Base-by-base conservation (phyloP, 1,284 basidiomycete genomes). In the Singerocomus rubriflavus region DNA sequence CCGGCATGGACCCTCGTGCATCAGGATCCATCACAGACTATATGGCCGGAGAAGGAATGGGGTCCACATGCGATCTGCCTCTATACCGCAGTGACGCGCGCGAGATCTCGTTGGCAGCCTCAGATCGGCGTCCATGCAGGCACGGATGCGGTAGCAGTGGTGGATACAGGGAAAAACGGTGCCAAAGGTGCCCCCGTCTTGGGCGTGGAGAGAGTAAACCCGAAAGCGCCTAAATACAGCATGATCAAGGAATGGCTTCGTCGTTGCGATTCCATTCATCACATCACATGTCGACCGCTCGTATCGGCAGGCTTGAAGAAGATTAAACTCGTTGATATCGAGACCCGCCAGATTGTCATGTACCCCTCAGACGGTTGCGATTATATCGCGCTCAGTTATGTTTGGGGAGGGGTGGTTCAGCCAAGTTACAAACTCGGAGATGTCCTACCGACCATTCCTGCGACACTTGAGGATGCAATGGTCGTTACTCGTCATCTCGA, bases 1-100 rank as follows among this genome's bases (percentile, higher is more conserved):
- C 27, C 46, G 25, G 17, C 27, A 30, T 48, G 45, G 46, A 48
- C 46, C 5, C 31, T 48, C 17, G 27, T 35, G 17, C 46, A 48
- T 35, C 31, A 33, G 11, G 44, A 48, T 17, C 33, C 46, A 2
- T 26, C 12, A 5, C 46, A 34, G 32, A 5, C 8, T 1, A 30
- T 30, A 16, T 35, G 46, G 44, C 27, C 31, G 17, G 38, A 37
- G 17, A 14, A 37, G 13, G 41, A 42, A 11, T 42, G 41, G 31
- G 41, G 29, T 37, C 41, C 29, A 21, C 41, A 42, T 14, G 17
- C 17, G 6, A 21, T 42, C 21, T 42, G 41, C 41, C 3, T 35
- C 10, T 42, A 48, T 34, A 48, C 44, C 6, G 32, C 26, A 13
- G 44, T 35, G 14, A 46, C 45, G 8, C 41, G 45, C 30, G 45